Evolutionary conservation across 139 green algal genomes (phyloP), one percentile per base, ranked within the genome.

Genomic region (Micractinium sp.): DNA sequence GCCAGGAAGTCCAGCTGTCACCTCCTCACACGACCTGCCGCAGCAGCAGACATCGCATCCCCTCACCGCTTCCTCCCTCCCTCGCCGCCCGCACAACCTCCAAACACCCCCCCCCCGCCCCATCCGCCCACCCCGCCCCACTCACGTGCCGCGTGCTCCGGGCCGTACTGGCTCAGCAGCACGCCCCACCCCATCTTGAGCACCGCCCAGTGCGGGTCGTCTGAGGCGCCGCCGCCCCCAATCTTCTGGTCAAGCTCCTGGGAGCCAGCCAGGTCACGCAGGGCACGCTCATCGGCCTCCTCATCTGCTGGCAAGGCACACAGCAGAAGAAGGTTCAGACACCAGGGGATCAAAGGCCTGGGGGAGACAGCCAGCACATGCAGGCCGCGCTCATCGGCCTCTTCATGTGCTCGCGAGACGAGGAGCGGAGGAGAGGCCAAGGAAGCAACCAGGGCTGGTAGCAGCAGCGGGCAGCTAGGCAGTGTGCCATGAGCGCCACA

Each of bases 171-270:
- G 78, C 85, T 47, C n/a, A 90, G 87, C 88, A 96, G 92, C 75
- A 95, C 71, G 15, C 92, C 93, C 94, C 94, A 95, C 22, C 89
- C 93, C 75, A 96, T 85, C 67, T 90, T 89, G 16, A 95, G 75
- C 2, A 88, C 73, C 15, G 91, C 81, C 19, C 56, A 39, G 29
- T 90, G 90, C 31, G 81, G 82, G 29, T 90, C 88, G 3, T 93
- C 81, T 0, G 76, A 25, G 2, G 90, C 33, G 20, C 66, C 35
- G 61, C 35, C 9, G 76, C 39, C 38, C 35, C 81, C 53, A 4
- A 95, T 69, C 85, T 90, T 90, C 5, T 39, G 29, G 15, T 92
- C 87, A 31, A 95, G 66, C 22, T 85, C 90, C 5, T 56, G 35
- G 14, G 60, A 23, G 2, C 89, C 41, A 14, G 90, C 41, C 78